A percentile compares a stretch with the other conserved stretches of the same genome.
phyloP scores from a whole-genome alignment of 352 stramenopile species.

The Globisporangium lucens region DNA sequence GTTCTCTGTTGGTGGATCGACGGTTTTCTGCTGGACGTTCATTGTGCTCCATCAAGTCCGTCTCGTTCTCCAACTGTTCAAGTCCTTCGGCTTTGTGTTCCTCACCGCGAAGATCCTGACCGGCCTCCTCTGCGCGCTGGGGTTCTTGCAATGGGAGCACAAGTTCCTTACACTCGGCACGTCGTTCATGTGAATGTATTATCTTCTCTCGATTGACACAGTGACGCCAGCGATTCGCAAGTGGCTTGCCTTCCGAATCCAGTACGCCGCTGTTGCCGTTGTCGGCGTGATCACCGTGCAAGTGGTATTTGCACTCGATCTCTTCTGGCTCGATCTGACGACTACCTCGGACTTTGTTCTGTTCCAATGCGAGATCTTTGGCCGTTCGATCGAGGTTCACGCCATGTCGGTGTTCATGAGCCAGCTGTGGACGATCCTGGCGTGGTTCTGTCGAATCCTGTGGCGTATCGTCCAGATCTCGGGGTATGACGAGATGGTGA shows the following conservation, averaged over 20 bases:
- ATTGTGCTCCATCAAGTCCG: not conserved
- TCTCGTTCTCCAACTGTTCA: not conserved
- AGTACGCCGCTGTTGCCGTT: conserved; percentile 13
- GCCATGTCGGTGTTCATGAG: conserved; percentile 11
- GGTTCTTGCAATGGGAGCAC: conserved; percentile 23
- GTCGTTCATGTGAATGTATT: conserved; percentile 33
- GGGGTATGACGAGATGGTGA: conserved; percentile 1
- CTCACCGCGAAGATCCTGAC: conserved; percentile 5
- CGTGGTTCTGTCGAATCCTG: conserved; percentile 12
- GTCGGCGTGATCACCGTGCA: conserved; percentile 16
- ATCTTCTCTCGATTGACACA: conserved; percentile 30
- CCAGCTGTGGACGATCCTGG: conserved; percentile 5
- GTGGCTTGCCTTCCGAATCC: conserved; percentile 23
- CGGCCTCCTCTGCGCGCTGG: conserved; percentile 16
- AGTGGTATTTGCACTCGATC: conserved; percentile 23
- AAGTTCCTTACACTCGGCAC: conserved; percentile 17
- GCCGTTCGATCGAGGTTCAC: conserved; percentile 1
- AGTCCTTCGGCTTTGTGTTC: conserved; percentile 9
- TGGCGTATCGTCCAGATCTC: conserved; percentile 7
- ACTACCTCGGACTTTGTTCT: not conserved
- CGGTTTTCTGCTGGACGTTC: conserved; percentile 4
- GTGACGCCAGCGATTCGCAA: conserved; percentile 19
- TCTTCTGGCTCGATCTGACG: conserved; percentile 15
- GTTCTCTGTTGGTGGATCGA: not conserved
- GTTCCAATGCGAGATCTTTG: not conserved